Base-by-base conservation (phyloP, 1,284 basidiomycete genomes). In the Apiotrichum siamense region DNA sequence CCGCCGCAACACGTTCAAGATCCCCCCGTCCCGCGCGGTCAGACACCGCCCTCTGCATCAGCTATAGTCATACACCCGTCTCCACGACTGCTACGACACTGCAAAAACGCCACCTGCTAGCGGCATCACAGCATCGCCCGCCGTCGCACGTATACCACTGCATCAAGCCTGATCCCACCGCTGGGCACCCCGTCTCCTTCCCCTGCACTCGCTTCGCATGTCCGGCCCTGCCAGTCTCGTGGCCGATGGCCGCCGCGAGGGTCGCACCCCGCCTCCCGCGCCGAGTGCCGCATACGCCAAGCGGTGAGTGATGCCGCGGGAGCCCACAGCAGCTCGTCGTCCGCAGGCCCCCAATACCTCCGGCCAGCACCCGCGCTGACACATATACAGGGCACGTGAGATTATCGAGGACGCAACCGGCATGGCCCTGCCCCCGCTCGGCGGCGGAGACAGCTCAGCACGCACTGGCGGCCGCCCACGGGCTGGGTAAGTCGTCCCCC, bases 251-350 rank as follows among this genome's bases (percentile, higher is more conserved):
- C 40, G 46, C 26, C 44, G 45, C 27, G 62, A 65, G 44, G 60
- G 62, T 15, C 60, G 60, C 48, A 65, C 88, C 3, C 87, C 88
- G 54, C 87, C 87, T 55, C 88, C 87, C 46, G 88, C 88, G 21
- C 87, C 88, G 50, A 90, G 88, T 55, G 87, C 88, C 61, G 88
- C 86, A 27, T 90, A 79, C 74, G 87, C 87, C 39, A 88, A 88
- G 80, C 82, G 87, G 88, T 89, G 47, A 47, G 77, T 69, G n/a
- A n/a, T n/a, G 43, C 17, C 24, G 31, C n/a, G n/a, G n/a, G n/a
- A n/a, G n/a, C n/a, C n/a, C n/a, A n/a, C n/a, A n/a, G n/a, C n/a
- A n/a, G n/a, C n/a, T n/a, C n/a, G n/a, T n/a, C n/a, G n/a, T 15
- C 29, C 29, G 29, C 29, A 15, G 11, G 29, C 29, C 15, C 29